phyloP scores from a whole-genome alignment of 768 basidiomycete species.

The Russula emetica region DNA sequence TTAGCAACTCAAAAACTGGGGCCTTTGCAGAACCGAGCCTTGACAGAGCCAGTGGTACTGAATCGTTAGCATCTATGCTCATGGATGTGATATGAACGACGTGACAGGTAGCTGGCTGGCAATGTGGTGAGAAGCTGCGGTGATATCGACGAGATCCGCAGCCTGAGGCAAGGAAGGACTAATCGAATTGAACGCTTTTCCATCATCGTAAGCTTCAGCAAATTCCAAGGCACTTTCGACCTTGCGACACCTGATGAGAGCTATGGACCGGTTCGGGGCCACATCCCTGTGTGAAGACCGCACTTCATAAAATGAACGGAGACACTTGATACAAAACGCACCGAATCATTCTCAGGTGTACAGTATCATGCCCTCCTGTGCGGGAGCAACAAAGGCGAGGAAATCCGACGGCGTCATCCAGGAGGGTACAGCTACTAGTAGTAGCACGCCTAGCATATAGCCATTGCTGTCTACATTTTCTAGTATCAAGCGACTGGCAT shows the following conservation, averaged over 20 bases:
- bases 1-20: conserved; percentile 76
- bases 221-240: conserved; percentile 80
- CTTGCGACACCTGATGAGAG: too few species aligned
- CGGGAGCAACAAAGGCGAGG: conserved; percentile 84
- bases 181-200: conserved; percentile 85
- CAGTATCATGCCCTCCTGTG: conserved; percentile 77
- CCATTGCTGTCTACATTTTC: conserved; percentile 49
- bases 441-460: conserved; percentile 76
- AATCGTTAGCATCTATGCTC: conserved; percentile 60
- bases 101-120: conserved; percentile 85
- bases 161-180: conserved; percentile 27
- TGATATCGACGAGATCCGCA: not conserved
- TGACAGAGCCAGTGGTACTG: conserved; percentile 55
- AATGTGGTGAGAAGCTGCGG: conserved; percentile 12
- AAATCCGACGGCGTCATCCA: conserved; percentile 97
- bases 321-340: conserved; percentile 36
- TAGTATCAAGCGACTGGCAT: conserved; percentile 8
- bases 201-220: conserved; percentile 82
- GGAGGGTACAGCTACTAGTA: conserved; percentile 89
- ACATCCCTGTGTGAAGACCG: conserved; percentile 52
- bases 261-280: conserved; percentile 84
- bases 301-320: conserved; percentile 5
- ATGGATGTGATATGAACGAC: conserved; percentile 77
- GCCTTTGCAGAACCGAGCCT: conserved; percentile 50
- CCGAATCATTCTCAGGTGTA: conserved; percentile 87